Base-by-base conservation (phyloP, 148 eudicot species). In the Linanthus parryae region DNA sequence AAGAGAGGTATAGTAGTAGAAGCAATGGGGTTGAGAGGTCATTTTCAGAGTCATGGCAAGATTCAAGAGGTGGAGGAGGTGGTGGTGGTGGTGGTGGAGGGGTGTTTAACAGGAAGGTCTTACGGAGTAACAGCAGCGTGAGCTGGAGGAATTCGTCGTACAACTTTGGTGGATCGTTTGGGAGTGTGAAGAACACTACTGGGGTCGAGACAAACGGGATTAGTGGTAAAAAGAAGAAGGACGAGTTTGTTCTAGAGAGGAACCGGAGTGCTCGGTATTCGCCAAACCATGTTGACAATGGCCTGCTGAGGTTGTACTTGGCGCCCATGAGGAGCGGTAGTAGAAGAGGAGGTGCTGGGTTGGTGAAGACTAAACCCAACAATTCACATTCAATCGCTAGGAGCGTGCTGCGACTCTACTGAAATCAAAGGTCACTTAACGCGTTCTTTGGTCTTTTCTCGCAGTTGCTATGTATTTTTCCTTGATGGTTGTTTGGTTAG, bases 121-220 rank as follows among this genome's bases (percentile, higher is more conserved):
- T 70, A 28, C 57, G 91, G 8, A 90, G 95, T 52, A 89, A 89
- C 45, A 89, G 97, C 54, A 89, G 97, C 46, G 94, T 82, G 48
- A 84, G 89, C 52, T 84, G 90, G 83, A 81, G 97, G 62, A 77
- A 77, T 64, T 75, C 81, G 4, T 22, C 3, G 23, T 70, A 58
- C 52, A 52, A 50, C 48, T 34, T 72, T 12, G 76, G 66, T 6
- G 70, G 69, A 11, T 60, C 75, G n/a, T 70, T 80, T 60, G 88
- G 76, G 38, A 72, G 78, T 50, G 61, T 43, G 24, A 69, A 72
- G 62, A 76, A 75, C 31, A 58, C 75, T 26, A 64, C 30, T 31
- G 64, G 35, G 36, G 20, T 69, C 3, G 85, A 80, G 36, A 41
- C 63, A 11, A 73, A 71, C 51, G 66, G 64, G 30, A 20, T 5